Evolutionary conservation across 2,329 filamentous ascomycete species (phyloP).

Genomic region (Scytalidium lignicola): DNA sequence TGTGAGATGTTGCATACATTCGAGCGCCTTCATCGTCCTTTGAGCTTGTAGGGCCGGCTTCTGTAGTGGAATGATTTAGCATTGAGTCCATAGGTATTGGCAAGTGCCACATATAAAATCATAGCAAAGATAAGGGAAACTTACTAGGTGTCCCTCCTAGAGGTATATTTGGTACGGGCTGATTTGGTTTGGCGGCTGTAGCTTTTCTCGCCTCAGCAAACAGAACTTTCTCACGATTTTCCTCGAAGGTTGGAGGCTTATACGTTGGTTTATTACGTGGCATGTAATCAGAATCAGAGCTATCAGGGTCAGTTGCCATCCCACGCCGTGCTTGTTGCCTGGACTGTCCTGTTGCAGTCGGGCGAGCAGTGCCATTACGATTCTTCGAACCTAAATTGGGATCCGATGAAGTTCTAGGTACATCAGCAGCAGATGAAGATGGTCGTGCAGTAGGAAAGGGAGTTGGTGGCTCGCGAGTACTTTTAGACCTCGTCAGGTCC

Average conservation of each 20-base stretch:
- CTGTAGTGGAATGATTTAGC: background rate
- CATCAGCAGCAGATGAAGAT: slow-evolving; percentile 1
- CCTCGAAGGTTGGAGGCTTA: background rate
- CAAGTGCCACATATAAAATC: background rate
- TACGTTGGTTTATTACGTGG: background rate
- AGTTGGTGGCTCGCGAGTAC: slow-evolving; percentile 16
- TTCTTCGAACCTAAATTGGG: slow-evolving; percentile 13
- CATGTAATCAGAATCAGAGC: background rate
- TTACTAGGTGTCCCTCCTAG: background rate
- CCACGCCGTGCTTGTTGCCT: slow-evolving; percentile 8
- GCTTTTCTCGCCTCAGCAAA: background rate
- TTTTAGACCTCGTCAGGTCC: slow-evolving; percentile 26
- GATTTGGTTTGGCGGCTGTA: background rate
- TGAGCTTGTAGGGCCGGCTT: background rate
- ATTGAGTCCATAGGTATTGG: background rate
- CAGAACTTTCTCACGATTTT: background rate
- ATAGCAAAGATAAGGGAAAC: background rate
- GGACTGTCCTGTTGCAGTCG: slow-evolving; percentile 3
- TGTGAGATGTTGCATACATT: background rate
- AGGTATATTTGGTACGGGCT: background rate
- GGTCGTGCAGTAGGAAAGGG: background rate
- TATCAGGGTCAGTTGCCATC: slow-evolving; percentile 4
- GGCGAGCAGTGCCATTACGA: slow-evolving; percentile 9
- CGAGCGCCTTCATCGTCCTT: background rate
- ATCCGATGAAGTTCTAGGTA: slow-evolving; percentile 23